Evolutionary conservation across 148 eudicot genomes (phyloP).

Genomic region (Chenopodium quinoa): DNA sequence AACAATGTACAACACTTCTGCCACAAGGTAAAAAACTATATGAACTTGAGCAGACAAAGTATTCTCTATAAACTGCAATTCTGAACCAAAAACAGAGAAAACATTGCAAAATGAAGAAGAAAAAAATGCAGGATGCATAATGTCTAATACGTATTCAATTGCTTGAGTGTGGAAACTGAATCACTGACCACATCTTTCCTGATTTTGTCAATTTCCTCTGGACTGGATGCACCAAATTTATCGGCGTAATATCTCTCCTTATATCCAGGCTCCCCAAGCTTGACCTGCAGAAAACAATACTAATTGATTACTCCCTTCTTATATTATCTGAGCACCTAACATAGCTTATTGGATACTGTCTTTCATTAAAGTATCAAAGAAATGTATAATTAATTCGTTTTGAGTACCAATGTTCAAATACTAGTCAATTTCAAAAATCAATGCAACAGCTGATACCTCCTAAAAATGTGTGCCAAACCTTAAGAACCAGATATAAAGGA

Average conservation of each 20-base stretch:
- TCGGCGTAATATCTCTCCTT: constrained; percentile 90
- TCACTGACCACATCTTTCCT: constrained; percentile 70
- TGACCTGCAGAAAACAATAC: constrained; percentile 52
- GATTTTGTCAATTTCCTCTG: constrained; percentile 58
- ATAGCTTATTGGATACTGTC: neutral
- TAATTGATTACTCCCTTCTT: neutral
- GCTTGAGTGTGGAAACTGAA: constrained; percentile 13
- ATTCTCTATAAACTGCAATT: neutral
- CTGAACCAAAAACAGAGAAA: neutral
- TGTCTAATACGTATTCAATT: constrained; percentile 12
- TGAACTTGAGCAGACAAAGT: neutral
- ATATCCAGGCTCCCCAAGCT: constrained; percentile 92
- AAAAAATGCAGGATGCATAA: neutral
- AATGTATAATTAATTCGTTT: neutral
- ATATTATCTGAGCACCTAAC: neutral
- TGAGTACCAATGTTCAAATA: neutral
- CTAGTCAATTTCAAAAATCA: neutral
- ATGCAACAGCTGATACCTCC: neutral
- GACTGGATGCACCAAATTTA: constrained; percentile 66
- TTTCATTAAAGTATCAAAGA: neutral
- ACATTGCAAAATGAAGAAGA: neutral
- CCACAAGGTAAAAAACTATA: neutral
- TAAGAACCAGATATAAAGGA: neutral
- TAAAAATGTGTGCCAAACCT: neutral
- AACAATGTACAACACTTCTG: neutral